Evolutionary conservation across 805 yeast genomes (phyloP).

Genomic region (Naumovozyma baii): DNA sequence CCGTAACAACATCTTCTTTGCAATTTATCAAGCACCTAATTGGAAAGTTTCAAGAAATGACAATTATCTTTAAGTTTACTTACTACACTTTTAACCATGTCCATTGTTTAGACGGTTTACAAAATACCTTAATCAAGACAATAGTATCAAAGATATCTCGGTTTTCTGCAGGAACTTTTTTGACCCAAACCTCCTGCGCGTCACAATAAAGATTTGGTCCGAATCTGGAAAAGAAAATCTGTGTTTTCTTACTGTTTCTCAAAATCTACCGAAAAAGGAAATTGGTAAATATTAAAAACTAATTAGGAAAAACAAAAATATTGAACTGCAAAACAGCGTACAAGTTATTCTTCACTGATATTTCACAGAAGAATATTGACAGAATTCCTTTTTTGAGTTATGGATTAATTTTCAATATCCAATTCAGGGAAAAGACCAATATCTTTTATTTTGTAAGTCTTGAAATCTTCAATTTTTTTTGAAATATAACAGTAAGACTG

Average conservation of each 20-base stretch:
- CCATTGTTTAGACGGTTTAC: no score
- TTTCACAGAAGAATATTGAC: neutral
- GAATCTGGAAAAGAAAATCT: neutral
- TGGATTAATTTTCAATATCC: constrained; percentile 4
- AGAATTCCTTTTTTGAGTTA: neutral
- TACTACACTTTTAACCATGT: no score
- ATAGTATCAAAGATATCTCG: no score
- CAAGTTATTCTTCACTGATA: neutral
- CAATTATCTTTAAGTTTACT: no score
- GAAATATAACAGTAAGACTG: neutral
- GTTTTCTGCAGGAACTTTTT: no score
- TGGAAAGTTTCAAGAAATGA: no score
- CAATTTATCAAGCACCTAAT: no score
- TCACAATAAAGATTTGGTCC: neutral
- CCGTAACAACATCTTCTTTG: no score
- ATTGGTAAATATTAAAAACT: constrained; percentile 4
- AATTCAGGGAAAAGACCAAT: constrained; percentile 17
- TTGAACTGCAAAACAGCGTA: neutral
- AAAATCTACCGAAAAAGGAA: constrained; percentile 2
- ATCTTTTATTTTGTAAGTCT: constrained; percentile 3
- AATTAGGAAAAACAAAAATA: neutral
- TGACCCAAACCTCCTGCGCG: no score
- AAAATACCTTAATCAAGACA: no score
- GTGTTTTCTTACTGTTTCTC: neutral
- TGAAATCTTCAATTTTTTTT: neutral